Evolutionary conservation across 2,329 filamentous ascomycete genomes (phyloP).

Genomic region (Paecilomyces formosus): DNA sequence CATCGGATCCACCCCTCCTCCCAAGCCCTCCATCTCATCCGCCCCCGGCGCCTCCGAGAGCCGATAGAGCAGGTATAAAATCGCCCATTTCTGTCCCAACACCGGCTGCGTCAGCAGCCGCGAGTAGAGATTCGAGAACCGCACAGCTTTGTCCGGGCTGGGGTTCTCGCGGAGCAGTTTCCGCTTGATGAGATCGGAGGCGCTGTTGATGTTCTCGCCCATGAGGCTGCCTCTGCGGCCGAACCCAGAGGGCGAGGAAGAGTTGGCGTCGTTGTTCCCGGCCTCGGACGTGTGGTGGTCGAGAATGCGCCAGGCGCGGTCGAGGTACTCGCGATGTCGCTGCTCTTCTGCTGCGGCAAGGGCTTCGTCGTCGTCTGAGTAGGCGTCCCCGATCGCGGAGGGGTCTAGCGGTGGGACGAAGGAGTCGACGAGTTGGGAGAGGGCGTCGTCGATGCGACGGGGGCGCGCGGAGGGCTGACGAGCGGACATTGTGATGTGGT

Average conservation of each 20-base stretch:
- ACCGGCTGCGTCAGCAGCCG: slow-evolving; percentile 85
- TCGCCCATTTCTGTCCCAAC: slow-evolving; percentile 92
- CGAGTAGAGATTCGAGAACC: slow-evolving; percentile 86
- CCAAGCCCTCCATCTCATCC: slow-evolving; percentile 14
- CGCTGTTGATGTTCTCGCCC: slow-evolving; percentile 65
- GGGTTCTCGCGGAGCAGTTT: slow-evolving; percentile 73
- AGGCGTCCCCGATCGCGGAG: slow-evolving; percentile 19
- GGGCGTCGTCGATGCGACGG: slow-evolving; percentile 36
- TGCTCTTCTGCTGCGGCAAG: slow-evolving; percentile 29
- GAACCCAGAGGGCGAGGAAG: slow-evolving; percentile 17
- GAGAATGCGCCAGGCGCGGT: slow-evolving; percentile 31
- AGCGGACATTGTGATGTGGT: slow-evolving; percentile 21
- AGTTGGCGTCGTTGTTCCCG: slow-evolving; percentile 17
- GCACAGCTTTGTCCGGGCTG: slow-evolving; percentile 65
- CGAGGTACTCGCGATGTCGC: slow-evolving; percentile 25
- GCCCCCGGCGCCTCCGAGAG: slow-evolving; percentile 55
- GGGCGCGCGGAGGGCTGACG: slow-evolving; percentile 25
- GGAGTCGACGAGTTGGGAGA: slow-evolving; percentile 36
- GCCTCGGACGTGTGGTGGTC: slow-evolving; percentile 19
- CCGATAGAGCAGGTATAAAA: slow-evolving; percentile 82
- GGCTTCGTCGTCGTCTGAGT: slow-evolving; percentile 23
- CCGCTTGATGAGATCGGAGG: slow-evolving; percentile 84
- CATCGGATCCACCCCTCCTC: neutral
- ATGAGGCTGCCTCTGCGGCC: slow-evolving; percentile 22
- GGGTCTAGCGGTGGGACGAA: slow-evolving; percentile 30